Conservation (phyloP, 2,329 filamentous ascomycete genomes). For the Hypoxylon sp. region DNA sequence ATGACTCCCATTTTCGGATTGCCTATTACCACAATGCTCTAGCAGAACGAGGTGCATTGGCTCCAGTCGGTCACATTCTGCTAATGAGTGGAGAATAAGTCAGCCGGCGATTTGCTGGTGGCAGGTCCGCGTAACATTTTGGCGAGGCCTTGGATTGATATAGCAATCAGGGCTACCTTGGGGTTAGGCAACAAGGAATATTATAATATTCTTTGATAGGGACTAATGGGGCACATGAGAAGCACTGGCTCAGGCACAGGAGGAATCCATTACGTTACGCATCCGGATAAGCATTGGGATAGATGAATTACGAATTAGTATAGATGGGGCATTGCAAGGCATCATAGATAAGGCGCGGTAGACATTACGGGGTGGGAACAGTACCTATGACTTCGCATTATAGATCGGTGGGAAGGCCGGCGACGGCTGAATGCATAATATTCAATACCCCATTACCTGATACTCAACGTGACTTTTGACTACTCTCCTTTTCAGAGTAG, state of each 20-base stretch:
- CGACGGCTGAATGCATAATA: conserved; percentile 7
- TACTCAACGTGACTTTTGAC: conserved; percentile 3
- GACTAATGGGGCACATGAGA: conserved; percentile 8
- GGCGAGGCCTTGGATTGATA: neutral
- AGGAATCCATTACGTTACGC: conserved; percentile 1
- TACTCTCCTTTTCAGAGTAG: neutral
- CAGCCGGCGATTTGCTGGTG: neutral
- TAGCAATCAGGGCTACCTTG: neutral
- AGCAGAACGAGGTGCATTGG: neutral
- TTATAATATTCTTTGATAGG: conserved; percentile 1
- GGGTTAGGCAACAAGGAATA: neutral
- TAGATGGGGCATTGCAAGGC: conserved; percentile 28
- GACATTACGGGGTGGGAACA: conserved; percentile 12
- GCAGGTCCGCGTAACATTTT: neutral
- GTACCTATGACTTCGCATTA: conserved; percentile 18
- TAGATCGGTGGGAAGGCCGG: conserved; percentile 21
- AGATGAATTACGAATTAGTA: conserved; percentile 6
- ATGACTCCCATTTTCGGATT: neutral
- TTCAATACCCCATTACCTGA: neutral
- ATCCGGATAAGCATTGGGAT: conserved; percentile 19
- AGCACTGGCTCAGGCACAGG: conserved; percentile 21
- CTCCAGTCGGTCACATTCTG: neutral
- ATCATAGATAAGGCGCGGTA: conserved; percentile 22
- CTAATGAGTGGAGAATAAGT: neutral
- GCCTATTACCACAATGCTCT: neutral